phyloP scores from a whole-genome alignment of 768 basidiomycete species.

The Rhizopogon roseolus region DNA sequence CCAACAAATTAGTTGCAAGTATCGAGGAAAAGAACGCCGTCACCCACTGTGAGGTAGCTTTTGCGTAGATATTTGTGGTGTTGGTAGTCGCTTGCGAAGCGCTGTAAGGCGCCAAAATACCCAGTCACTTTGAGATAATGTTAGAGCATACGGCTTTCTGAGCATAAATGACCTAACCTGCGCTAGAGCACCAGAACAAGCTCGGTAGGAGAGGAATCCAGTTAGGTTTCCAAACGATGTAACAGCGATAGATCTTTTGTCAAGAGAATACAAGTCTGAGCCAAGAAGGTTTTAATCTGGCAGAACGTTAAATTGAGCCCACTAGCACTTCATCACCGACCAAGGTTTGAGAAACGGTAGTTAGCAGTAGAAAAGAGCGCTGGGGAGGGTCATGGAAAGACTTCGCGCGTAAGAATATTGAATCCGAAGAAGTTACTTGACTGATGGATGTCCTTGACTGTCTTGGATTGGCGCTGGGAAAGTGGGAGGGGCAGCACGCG shows the following conservation, averaged over 20 bases:
- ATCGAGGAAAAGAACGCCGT: neutral
- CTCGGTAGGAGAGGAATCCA: neutral
- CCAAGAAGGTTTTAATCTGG: neutral
- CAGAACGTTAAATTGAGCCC: neutral
- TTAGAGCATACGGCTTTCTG: too few relatives aligned
- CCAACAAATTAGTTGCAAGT: neutral
- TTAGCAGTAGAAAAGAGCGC: conserved; percentile 18
- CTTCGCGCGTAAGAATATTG: conserved; percentile 4
- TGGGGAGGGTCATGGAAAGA: conserved; percentile 19
- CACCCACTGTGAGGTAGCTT: conserved; percentile 1
- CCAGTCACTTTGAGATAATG: too few relatives aligned
- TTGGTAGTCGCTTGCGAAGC: neutral
- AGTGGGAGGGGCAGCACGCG: conserved; percentile 14
- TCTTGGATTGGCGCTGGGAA: conserved; percentile 10
- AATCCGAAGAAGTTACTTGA: conserved; percentile 11
- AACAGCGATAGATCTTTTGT: neutral
- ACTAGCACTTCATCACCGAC: neutral
- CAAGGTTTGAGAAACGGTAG: neutral
- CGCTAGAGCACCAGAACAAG: neutral
- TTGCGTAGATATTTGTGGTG: neutral
- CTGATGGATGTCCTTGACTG: conserved; percentile 12
- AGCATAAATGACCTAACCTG: too few relatives aligned
- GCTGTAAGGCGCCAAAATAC: neutral
- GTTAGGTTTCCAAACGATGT: neutral
- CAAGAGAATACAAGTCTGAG: neutral